Evolutionary conservation across 768 basidiomycete species (phyloP).

Genomic region (Naganishia onofrii): DNA sequence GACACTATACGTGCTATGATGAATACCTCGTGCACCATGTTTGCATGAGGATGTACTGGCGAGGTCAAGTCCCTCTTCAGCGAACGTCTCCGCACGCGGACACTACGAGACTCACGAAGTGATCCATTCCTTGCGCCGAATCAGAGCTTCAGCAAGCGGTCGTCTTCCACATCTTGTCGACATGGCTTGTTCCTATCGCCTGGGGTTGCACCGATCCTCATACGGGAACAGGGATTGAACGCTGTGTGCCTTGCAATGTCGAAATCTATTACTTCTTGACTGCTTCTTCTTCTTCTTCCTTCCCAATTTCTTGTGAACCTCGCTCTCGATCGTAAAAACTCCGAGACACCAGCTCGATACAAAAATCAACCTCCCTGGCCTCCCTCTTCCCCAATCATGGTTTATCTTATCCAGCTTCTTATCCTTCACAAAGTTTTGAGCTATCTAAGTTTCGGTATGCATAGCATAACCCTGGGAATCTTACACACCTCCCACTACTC

Average conservation of each 20-base stretch:
- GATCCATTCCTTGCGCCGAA: not conserved
- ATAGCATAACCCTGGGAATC: no score
- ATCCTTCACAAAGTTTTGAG: no score
- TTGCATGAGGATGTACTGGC: not conserved
- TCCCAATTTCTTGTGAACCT: not conserved
- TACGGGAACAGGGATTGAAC: no score
- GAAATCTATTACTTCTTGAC: not conserved
- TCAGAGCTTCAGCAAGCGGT: not conserved
- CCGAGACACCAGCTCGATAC: constrained; percentile 20
- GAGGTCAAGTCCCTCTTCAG: not conserved
- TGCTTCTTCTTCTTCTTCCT: no score
- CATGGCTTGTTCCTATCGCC: not conserved
- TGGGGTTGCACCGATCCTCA: no score
- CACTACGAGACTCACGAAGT: not conserved
- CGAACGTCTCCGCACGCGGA: not conserved
- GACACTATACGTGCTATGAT: not conserved
- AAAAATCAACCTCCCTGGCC: not conserved
- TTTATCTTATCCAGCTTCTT: no score
- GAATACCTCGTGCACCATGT: not conserved
- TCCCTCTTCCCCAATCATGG: not conserved
- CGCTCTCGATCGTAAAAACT: not conserved
- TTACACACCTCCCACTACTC: no score
- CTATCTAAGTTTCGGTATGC: no score
- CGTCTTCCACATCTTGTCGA: not conserved
- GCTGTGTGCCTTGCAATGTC: not conserved